Percentiles rank a stretch among this genome's conserved stretches.
Evolutionary conservation across 202 grass and related monocot species (phyloP).

Genomic region (Digitaria exilis): DNA sequence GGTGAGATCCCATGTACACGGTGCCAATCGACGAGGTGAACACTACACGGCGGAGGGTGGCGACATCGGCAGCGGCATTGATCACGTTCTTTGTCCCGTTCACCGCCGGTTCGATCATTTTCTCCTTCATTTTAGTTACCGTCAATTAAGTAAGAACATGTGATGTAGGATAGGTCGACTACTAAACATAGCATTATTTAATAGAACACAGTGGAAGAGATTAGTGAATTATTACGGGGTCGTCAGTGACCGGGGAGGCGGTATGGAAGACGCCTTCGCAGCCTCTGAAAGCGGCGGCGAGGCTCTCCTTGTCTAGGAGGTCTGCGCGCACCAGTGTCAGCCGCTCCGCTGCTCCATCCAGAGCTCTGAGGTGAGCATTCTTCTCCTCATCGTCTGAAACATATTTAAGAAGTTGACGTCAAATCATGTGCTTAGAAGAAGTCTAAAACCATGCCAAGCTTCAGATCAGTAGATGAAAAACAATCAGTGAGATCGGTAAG

Average conservation of each 20-base stretch:
- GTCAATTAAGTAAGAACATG: neutral
- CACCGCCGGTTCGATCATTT: slow-evolving; percentile 41
- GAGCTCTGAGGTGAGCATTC: slow-evolving; percentile 39
- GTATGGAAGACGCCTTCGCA: slow-evolving; percentile 57
- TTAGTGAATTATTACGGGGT: slow-evolving; percentile 17
- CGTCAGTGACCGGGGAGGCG: slow-evolving; percentile 49
- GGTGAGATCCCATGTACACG: slow-evolving; percentile 51
- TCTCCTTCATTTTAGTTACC: neutral
- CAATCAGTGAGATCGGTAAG: too few species aligned
- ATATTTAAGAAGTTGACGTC: too few species aligned
- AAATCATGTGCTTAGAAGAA: too few species aligned
- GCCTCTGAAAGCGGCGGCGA: slow-evolving; percentile 40
- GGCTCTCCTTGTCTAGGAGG: slow-evolving; percentile 43
- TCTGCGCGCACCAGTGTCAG: slow-evolving; percentile 38
- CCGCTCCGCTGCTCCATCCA: slow-evolving; percentile 35
- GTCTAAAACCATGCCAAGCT: too few species aligned
- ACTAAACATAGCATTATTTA: too few species aligned
- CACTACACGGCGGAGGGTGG: slow-evolving; percentile 40
- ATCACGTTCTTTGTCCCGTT: slow-evolving; percentile 41
- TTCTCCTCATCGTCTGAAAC: slow-evolving; percentile 29
- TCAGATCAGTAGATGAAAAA: too few species aligned
- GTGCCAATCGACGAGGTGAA: slow-evolving; percentile 50
- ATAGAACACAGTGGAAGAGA: too few species aligned
- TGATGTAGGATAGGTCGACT: too few species aligned
- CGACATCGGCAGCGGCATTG: slow-evolving; percentile 38